These are phyloP conservation scores for Oehlia diaphana DNA, from an alignment of 192 early-diverging fungal genomes.

Conservation along the genomic window DNA sequence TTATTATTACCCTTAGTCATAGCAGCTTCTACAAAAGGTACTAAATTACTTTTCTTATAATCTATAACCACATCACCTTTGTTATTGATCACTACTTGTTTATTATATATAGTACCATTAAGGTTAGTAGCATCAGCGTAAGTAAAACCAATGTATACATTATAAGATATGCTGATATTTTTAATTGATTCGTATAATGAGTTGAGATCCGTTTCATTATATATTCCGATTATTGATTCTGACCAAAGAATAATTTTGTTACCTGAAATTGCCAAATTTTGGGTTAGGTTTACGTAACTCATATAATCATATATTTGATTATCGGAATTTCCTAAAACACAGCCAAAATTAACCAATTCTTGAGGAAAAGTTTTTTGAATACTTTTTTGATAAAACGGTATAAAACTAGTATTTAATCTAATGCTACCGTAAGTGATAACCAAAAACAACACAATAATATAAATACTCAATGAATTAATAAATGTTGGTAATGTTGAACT, in stretches of 20 bases:
- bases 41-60: slow-evolving; percentile 48
- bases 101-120: slow-evolving; percentile 32
- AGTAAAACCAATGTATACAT: slow-evolving; percentile 35
- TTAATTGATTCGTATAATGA: slow-evolving; percentile 13
- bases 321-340: neutral
- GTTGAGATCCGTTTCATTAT: neutral
- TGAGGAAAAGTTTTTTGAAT: neutral
- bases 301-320: neutral
- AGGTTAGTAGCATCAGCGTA: slow-evolving; percentile 21
- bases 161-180: slow-evolving; percentile 38
- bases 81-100: slow-evolving; percentile 37
- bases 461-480: neutral
- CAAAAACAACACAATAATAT: neutral
- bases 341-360: slow-evolving; percentile 4
- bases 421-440: slow-evolving; percentile 16
- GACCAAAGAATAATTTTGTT: slow-evolving; percentile 42
- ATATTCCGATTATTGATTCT: slow-evolving; percentile 2
- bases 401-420: neutral
- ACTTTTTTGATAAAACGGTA: slow-evolving; percentile 21
- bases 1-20: slow-evolving; percentile 33
- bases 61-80: slow-evolving; percentile 40
- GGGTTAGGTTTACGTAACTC: slow-evolving; percentile 24
- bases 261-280: slow-evolving; percentile 29
- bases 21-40: slow-evolving; percentile 40
- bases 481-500: neutral